phyloP scores from a whole-genome alignment of 1,284 basidiomycete species.

The Farysia itapuensis region DNA sequence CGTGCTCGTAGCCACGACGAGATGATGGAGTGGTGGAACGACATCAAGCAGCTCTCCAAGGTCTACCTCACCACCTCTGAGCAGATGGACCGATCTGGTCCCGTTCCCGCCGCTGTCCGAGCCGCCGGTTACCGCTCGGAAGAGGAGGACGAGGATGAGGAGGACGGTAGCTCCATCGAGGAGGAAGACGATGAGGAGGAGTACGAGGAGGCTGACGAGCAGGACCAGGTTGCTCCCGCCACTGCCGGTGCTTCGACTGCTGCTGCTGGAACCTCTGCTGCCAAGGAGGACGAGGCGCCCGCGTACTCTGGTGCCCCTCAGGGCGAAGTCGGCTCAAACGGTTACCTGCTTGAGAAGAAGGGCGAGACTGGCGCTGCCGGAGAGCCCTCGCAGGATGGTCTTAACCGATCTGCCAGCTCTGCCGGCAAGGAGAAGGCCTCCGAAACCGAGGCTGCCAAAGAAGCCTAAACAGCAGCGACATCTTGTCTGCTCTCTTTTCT shows the following conservation, averaged over 20 bases:
- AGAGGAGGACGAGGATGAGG: slow-evolving; percentile 68
- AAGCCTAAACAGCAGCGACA: slow-evolving; percentile 14
- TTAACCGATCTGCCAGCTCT: slow-evolving; percentile 33
- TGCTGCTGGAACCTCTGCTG: slow-evolving; percentile 32
- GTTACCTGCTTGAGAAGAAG: slow-evolving; percentile 68
- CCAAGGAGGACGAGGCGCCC: slow-evolving; percentile 57
- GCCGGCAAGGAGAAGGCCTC: slow-evolving; percentile 43
- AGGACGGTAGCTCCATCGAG: slow-evolving; percentile 74
- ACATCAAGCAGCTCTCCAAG: slow-evolving; percentile 92
- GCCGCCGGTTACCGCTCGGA: slow-evolving; percentile 74
- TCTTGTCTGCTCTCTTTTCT: not conserved
- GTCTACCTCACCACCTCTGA: slow-evolving; percentile 93
- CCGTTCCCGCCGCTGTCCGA: slow-evolving; percentile 88
- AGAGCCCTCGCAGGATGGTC: slow-evolving; percentile 46
- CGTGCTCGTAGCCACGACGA: slow-evolving; percentile 86
- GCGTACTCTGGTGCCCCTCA: slow-evolving; percentile 54
- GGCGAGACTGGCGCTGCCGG: slow-evolving; percentile 37
- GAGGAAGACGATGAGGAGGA: slow-evolving; percentile 67
- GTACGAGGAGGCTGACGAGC: slow-evolving; percentile 62
- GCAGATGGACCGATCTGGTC: slow-evolving; percentile 87
- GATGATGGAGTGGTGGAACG: slow-evolving; percentile 99
- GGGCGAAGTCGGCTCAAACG: slow-evolving; percentile 66
- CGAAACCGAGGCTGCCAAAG: slow-evolving; percentile 30
- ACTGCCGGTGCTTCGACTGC: slow-evolving; percentile 40
- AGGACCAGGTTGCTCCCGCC: slow-evolving; percentile 44